Evolutionary conservation across 2,329 filamentous ascomycete species (phyloP), one percentile per base, ranked within the genome.

Genomic region (Ceratocystis alfenasii): DNA sequence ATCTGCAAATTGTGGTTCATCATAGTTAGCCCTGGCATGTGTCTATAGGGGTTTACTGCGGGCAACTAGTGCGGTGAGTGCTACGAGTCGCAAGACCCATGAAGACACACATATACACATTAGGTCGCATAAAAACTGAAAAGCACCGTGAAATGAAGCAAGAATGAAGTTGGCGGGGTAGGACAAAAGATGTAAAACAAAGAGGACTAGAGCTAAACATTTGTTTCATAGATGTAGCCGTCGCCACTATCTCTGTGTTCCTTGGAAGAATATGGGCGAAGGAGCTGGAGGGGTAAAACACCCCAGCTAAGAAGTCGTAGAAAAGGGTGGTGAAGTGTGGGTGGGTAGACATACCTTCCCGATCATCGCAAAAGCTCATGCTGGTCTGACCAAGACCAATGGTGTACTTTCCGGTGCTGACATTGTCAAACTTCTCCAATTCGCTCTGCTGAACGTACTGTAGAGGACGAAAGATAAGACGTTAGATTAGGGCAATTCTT

Each of bases 291-390:
- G 67, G 65, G 62, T 41, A 63, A 41, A 33, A 25, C 20, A 12
- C 48, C 7, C 48, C 20, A 53, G 5, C 20, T 5, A 25, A 12
- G 20, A 28, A 28, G 25, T 20, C 15, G 50, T 50, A 41, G 3
- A 30, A 62, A 22, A 25, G 17, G 48, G 41, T 36, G 17, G 15
- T 25, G 50, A 30, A 66, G 65, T 66, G 67, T 62, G 68, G 8
- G 33, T 41, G 57, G 30, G 63, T 59, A 63, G 59, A 76, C 80
- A 76, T 76, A 91, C 89, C 89, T 80, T 94, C 89, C 74, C 88
- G 86, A 74, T 94, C 89, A 77, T 94, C 89, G 76, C 89, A 93
- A 79, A 94, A 94, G 81, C 86, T 87, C 89, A 94, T 94, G 80
- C 89, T 90, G 74, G 88, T 93, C 83, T 94, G 89, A 73, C 89